These are phyloP conservation scores for Zymoseptoria tritici DNA, from an alignment of 2,329 filamentous ascomycete genomes.

Conservation along the genomic window DNA sequence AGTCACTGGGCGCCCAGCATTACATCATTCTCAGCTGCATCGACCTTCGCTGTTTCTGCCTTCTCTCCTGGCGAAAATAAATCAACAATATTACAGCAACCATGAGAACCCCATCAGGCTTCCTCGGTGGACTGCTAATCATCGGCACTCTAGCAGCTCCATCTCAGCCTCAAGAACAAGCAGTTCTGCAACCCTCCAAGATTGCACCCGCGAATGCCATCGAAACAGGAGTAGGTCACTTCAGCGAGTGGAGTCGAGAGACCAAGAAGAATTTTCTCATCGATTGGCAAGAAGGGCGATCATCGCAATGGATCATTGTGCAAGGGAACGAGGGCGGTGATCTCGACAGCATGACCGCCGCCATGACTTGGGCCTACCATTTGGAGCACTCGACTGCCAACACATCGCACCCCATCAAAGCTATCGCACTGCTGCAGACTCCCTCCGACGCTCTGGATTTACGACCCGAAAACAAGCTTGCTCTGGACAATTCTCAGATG, in stretches of 20 bases:
- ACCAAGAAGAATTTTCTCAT: constrained; percentile 41
- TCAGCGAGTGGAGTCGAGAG: constrained; percentile 43
- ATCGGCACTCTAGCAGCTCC: constrained; percentile 1
- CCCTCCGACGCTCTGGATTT: constrained; percentile 40
- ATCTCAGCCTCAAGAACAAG: constrained; percentile 4
- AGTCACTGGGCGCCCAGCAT: not conserved
- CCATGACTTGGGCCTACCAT: constrained; percentile 44
- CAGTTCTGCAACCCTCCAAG: constrained; percentile 4
- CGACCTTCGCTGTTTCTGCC: not conserved
- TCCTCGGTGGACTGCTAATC: not conserved
- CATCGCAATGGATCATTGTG: constrained; percentile 40
- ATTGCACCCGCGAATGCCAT: constrained; percentile 15
- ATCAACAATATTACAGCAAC: not conserved
- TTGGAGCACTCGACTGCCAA: constrained; percentile 39
- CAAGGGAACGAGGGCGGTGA: constrained; percentile 43
- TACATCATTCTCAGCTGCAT: not conserved
- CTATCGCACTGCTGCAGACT: constrained; percentile 42
- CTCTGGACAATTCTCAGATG: constrained; percentile 40
- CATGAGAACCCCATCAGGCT: not conserved
- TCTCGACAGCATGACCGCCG: constrained; percentile 39
- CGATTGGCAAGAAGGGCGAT: constrained; percentile 40
- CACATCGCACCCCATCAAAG: constrained; percentile 37
- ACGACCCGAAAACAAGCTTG: constrained; percentile 42
- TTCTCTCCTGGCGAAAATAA: not conserved
- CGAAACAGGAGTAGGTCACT: constrained; percentile 43